phyloP scores from a whole-genome alignment of 1,139 yeast species.

The Pichia sp. region DNA sequence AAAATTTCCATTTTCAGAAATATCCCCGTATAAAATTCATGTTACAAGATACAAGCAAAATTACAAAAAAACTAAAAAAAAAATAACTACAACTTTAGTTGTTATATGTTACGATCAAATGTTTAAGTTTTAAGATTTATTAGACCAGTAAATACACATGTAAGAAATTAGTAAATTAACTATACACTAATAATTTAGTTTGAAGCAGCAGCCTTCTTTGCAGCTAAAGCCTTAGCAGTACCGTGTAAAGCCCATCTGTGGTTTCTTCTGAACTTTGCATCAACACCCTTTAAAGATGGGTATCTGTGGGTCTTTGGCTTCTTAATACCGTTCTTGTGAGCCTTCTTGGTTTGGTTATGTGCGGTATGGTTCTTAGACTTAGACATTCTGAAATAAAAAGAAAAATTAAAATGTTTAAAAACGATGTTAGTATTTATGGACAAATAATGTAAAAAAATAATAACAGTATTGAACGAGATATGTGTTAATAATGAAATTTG shows the following conservation, averaged over 20 bases:
- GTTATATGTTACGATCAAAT: background rate
- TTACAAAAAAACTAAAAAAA: too few species aligned
- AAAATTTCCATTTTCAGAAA: background rate
- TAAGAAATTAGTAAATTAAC: conserved; percentile 2
- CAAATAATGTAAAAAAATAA: background rate
- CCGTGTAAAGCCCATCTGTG: conserved; percentile 99
- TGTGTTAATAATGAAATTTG: background rate
- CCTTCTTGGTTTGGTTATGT: conserved; percentile 99
- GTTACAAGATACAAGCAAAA: background rate
- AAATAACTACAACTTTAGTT: background rate
- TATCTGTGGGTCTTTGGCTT: conserved; percentile 97
- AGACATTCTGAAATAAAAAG: conserved; percentile 50
- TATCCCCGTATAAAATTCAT: background rate
- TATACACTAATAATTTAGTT: conserved; percentile 11
- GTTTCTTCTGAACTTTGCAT: conserved; percentile 98
- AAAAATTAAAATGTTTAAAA: background rate
- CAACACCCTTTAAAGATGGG: conserved; percentile 98
- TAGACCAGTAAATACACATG: conserved; percentile 8
- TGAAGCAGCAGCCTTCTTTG: conserved; percentile 28
- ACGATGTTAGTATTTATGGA: conserved; percentile 8
- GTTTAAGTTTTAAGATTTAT: conserved; percentile 4
- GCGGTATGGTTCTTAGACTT: conserved; percentile 99
- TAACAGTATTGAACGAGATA: background rate
- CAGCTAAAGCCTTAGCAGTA: conserved; percentile 89
- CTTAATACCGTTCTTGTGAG: conserved; percentile 99